Base-by-base conservation (phyloP, 441 rosid species). In the Capsella rubella region DNA sequence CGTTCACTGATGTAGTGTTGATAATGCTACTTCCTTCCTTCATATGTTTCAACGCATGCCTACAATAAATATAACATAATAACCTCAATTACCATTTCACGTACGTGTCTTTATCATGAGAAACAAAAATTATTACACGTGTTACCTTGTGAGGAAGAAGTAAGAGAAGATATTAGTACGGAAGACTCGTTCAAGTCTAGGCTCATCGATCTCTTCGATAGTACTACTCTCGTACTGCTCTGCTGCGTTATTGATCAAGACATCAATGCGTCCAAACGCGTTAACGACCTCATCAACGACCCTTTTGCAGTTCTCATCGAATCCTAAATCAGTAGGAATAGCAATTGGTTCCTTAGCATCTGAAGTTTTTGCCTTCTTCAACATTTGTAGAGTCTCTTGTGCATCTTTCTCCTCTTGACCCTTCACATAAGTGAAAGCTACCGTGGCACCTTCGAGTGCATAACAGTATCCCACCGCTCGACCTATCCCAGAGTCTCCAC, bases 401-500 rank as follows among this genome's bases (percentile, higher is more conserved):
- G 90, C 93, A 3, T 91, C 97, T 71, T 83, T 90, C n/a, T 86
- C 96, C 77, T 90, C 93, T 32, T 79, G 80, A 3, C 77, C 65
- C 47, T 84, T 86, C 53, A 89, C 85, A 4, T 85, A 89, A 0
- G 96, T 90, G 83, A 93, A 90, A 7, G 93, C 96, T 56, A 91
- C 90, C 0, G 90, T 91, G 7, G 96, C 96, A 0, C 97, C 98
- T 7, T 90, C 93, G 2, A 52, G 75, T 3, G 79, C 81, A 52
- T 85, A 92, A 64, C 76, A 73, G 50, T 80, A 72, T 60, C 87
- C 54, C 55, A 89, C 90, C 0, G 95, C 95, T 75, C 95, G 69
- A 25, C 96, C 95, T 6, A 90, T 90, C 52, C 95, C 96, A 0
- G 93, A 92, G 72, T 90, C 96, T 4, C 97, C 96, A 0, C 93